Base-by-base conservation (phyloP, 495 filamentous ascomycete species). In the Trichocladium uniseriatum region DNA sequence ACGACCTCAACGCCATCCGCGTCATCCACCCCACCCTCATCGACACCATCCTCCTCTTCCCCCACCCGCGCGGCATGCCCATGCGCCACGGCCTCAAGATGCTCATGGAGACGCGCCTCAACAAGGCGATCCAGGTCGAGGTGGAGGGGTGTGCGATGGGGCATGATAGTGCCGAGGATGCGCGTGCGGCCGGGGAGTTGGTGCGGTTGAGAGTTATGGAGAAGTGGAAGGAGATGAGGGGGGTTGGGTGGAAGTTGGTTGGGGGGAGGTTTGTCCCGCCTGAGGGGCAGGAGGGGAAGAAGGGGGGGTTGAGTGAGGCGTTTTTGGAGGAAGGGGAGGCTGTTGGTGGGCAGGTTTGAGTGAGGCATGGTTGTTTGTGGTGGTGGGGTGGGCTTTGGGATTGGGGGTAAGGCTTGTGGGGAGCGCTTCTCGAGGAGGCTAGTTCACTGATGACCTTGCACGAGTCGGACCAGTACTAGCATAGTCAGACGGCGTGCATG, bases 131-230 rank as follows among this genome's bases (percentile, higher is more conserved):
- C 50, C 92, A 98, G 67, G 78, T 76, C 0, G 87, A 72, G 9
- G 67, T 57, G 3, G 58, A 65, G 1, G 57, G 44, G 14, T 43
- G 38, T 0, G 36, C 18, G 11, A 64, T 65, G 14, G 89, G 89
- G 0, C 92, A 98, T 55, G 91, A 97, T 62, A 87, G 82, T 16
- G 82, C 79, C 38, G 89, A 97, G 61, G 92, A 99, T 62, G 87
- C 94, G 0, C 69, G 82, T 40, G 86, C 88, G 0, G 88, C 94
- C 0, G 94, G 91, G 0, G 87, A 95, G 45, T 62, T 97, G 49
- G 88, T 94, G 0, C 65, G 85, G 45, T 72, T 76, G 28, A 82
- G 78, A 58, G 74, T 90, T 8, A 67, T 57, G 21, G 71, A 83
- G 47, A 76, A 75, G 49, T 89, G 87, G 84, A 76, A 74, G 50